Conservation (phyloP, 225 moss, liverwort and hornwort species). For the Pseudisothecium myosuroides region DNA sequence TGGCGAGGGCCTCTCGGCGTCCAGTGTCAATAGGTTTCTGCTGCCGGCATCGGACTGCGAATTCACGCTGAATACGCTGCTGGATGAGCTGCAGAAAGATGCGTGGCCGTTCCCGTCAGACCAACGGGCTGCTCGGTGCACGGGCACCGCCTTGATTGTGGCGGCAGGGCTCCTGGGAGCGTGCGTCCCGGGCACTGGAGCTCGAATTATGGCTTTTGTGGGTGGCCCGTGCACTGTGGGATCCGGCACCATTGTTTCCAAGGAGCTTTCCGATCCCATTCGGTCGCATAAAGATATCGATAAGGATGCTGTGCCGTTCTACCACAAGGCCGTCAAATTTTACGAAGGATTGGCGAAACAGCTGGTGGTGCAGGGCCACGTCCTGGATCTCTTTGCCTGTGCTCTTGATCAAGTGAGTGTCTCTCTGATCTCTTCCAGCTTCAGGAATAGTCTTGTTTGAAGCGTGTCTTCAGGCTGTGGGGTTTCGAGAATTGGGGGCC, state of each 20-base stretch:
- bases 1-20: slow-evolving; percentile 80
- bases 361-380: slow-evolving; percentile 94
- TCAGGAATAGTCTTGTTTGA: not conserved
- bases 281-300: slow-evolving; percentile 95
- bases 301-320: slow-evolving; percentile 81
- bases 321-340: slow-evolving; percentile 88
- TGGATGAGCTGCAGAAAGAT: slow-evolving; percentile 94
- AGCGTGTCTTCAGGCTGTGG: not conserved
- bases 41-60: slow-evolving; percentile 87
- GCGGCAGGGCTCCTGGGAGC: slow-evolving; percentile 86
- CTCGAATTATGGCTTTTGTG: slow-evolving; percentile 90
- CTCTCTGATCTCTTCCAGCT: not conserved
- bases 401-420: slow-evolving; percentile 84
- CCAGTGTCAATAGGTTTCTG: slow-evolving; percentile 71
- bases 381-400: slow-evolving; percentile 93
- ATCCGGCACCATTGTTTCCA: slow-evolving; percentile 84
- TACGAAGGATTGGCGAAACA: slow-evolving; percentile 86
- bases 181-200: slow-evolving; percentile 96
- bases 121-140: slow-evolving; percentile 78
- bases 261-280: slow-evolving; percentile 82
- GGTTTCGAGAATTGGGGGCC: not conserved
- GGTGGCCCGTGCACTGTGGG: slow-evolving; percentile 96
- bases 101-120: slow-evolving; percentile 86
- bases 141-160: slow-evolving; percentile 82
- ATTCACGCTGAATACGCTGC: slow-evolving; percentile 68